phyloP scores from a whole-genome alignment of 495 filamentous ascomycete species.

The Collariella sp. region DNA sequence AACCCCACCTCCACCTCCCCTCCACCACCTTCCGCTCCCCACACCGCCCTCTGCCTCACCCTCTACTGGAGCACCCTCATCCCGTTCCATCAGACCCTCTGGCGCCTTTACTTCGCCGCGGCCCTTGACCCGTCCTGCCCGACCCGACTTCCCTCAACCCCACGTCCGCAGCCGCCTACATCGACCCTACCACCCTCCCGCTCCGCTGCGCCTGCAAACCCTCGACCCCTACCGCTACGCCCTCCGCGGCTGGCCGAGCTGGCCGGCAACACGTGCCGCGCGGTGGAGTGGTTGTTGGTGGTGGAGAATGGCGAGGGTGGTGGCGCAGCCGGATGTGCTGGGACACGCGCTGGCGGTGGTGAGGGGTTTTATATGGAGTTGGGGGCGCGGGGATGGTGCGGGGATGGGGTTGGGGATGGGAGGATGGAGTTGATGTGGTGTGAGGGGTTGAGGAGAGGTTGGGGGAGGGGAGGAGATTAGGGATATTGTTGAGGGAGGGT shows the following conservation, averaged over 20 bases:
- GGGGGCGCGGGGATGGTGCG: neutral
- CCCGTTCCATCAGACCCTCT: slow-evolving; percentile 32
- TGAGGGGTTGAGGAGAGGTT: slow-evolving; percentile 27
- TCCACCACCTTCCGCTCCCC: slow-evolving; percentile 18
- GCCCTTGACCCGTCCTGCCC: slow-evolving; percentile 27
- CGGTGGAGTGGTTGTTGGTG: slow-evolving; percentile 23
- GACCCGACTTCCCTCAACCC: neutral
- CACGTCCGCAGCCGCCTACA: neutral
- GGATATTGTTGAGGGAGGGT: slow-evolving; percentile 14
- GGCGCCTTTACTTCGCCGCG: slow-evolving; percentile 26
- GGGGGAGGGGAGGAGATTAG: slow-evolving; percentile 17
- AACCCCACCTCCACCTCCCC: neutral
- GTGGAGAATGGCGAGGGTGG: slow-evolving; percentile 4
- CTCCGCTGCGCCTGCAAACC: slow-evolving; percentile 18
- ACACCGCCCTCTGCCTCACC: slow-evolving; percentile 30
- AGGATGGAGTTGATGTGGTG: slow-evolving; percentile 38
- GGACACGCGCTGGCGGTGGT: slow-evolving; percentile 28
- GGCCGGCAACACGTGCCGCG: slow-evolving; percentile 32
- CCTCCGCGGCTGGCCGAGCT: slow-evolving; percentile 18
- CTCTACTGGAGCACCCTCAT: slow-evolving; percentile 36
- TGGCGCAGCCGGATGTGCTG: slow-evolving; percentile 34
- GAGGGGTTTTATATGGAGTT: slow-evolving; percentile 12
- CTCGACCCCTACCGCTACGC: slow-evolving; percentile 19
- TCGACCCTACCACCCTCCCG: neutral
- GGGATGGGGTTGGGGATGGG: neutral